phyloP scores from a whole-genome alignment of 108 stramenopile genomes.

The Seminavis robusta region DNA sequence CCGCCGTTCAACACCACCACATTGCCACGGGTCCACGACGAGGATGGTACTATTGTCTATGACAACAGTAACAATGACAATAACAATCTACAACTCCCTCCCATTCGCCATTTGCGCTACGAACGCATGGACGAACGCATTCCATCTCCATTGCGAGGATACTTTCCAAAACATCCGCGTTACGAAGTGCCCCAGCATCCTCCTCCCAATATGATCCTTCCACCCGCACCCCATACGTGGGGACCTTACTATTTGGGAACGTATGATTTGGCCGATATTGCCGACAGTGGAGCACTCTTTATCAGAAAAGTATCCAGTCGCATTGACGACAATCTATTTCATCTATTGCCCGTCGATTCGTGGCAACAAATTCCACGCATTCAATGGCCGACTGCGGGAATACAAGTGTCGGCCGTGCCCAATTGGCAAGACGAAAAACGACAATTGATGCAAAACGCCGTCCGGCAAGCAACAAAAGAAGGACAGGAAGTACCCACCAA shows the following conservation, averaged over 20 bases:
- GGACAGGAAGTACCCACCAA: too few species aligned
- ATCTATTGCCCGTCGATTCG: conserved; percentile 58
- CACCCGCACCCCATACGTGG: conserved; percentile 67
- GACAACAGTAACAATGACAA: conserved; percentile 13
- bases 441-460: too few species aligned
- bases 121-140: conserved; percentile 90
- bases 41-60: neutral
- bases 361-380: conserved; percentile 63
- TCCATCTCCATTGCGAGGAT: conserved; percentile 63
- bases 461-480: too few species aligned
- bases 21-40: conserved; percentile 39
- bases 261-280: conserved; percentile 75
- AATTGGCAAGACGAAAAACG: too few species aligned
- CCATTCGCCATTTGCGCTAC: conserved; percentile 50
- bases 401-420: too few species aligned
- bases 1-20: conserved; percentile 39
- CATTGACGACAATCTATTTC: conserved; percentile 70
- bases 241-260: conserved; percentile 88
- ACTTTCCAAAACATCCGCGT: conserved; percentile 36
- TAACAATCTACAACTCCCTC: neutral
- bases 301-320: conserved; percentile 73
- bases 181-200: conserved; percentile 54
- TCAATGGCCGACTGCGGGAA: conserved; percentile 71
- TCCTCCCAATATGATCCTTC: conserved; percentile 32
- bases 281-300: conserved; percentile 75